phyloP scores from a whole-genome alignment of 495 filamentous ascomycete species.

The Geopyxis carbonaria region DNA sequence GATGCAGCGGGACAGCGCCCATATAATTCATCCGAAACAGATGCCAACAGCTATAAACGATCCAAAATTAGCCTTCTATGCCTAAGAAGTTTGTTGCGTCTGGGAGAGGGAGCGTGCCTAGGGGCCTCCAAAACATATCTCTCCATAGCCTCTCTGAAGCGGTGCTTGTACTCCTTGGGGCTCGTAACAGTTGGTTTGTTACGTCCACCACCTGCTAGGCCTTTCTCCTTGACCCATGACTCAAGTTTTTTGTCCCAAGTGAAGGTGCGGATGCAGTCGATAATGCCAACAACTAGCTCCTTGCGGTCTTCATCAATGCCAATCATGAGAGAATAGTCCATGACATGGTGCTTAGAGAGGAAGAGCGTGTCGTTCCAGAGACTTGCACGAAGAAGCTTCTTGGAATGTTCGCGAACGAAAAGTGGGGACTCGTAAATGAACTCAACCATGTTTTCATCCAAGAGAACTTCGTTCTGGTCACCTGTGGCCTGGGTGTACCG shows the following conservation, averaged over 20 bases:
- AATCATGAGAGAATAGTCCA: constrained; percentile 99
- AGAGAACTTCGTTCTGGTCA: constrained; percentile 84
- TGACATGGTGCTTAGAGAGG: constrained; percentile 78
- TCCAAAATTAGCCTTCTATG: constrained; percentile 3
- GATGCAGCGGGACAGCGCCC: constrained; percentile 12
- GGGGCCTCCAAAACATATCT: constrained; percentile 66
- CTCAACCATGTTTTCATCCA: constrained; percentile 98
- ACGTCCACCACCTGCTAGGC: constrained; percentile 65
- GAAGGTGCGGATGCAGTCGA: constrained; percentile 95
- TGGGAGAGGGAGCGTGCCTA: constrained; percentile 30
- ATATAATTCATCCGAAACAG: constrained; percentile 43
- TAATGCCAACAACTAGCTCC: constrained; percentile 91
- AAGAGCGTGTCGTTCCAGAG: constrained; percentile 96
- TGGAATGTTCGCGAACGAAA: constrained; percentile 73
- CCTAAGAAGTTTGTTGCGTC: background rate
- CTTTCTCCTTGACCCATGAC: constrained; percentile 94
- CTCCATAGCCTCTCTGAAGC: constrained; percentile 93
- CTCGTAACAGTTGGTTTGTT: constrained; percentile 86
- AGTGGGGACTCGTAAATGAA: constrained; percentile 95
- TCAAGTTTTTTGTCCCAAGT: constrained; percentile 99
- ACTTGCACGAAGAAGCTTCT: constrained; percentile 52
- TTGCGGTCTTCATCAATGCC: constrained; percentile 79
- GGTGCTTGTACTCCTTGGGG: constrained; percentile 90
- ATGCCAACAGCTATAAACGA: constrained; percentile 45
- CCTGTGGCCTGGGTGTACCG: constrained; percentile 88